phyloP scores from a whole-genome alignment of 768 basidiomycete genomes.

The Mycena metata region DNA sequence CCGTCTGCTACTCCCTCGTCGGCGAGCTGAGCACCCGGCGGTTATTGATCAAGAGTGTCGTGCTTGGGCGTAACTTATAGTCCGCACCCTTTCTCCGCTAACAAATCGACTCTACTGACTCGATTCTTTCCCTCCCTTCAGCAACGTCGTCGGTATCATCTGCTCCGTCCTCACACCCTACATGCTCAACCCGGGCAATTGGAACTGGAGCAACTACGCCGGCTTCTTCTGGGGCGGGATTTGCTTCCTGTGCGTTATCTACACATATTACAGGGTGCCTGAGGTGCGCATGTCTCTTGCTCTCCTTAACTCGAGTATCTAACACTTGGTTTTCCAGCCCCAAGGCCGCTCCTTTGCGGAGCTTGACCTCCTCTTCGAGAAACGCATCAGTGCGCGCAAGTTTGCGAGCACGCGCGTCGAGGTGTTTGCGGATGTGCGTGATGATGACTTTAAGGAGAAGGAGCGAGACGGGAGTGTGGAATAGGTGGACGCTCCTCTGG shows the following conservation, averaged over 20 bases:
- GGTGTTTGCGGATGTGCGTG: slow-evolving; percentile 32
- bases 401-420: slow-evolving; percentile 40
- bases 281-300: slow-evolving; percentile 26
- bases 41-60: slow-evolving; percentile 37
- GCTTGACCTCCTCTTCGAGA: slow-evolving; percentile 50
- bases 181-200: slow-evolving; percentile 39
- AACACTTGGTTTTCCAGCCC: slow-evolving; percentile 20
- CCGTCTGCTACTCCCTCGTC: slow-evolving; percentile 39
- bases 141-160: slow-evolving; percentile 40
- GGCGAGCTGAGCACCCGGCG: slow-evolving; percentile 37
- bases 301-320: not conserved
- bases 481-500: too few relatives aligned
- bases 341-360: slow-evolving; percentile 41
- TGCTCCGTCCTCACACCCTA: slow-evolving; percentile 40
- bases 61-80: slow-evolving; percentile 39
- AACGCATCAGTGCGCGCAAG: slow-evolving; percentile 44
- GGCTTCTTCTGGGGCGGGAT: slow-evolving; percentile 41
- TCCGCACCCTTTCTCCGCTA: slow-evolving; percentile 13
- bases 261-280: slow-evolving; percentile 39
- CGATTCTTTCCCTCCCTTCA: not conserved
- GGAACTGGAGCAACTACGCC: slow-evolving; percentile 39
- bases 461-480: not conserved
- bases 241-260: slow-evolving; percentile 35
- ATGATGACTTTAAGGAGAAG: not conserved
- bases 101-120: too few relatives aligned